Base-by-base conservation (phyloP, 2,329 filamentous ascomycete species). In the Fusarium subtropicale region DNA sequence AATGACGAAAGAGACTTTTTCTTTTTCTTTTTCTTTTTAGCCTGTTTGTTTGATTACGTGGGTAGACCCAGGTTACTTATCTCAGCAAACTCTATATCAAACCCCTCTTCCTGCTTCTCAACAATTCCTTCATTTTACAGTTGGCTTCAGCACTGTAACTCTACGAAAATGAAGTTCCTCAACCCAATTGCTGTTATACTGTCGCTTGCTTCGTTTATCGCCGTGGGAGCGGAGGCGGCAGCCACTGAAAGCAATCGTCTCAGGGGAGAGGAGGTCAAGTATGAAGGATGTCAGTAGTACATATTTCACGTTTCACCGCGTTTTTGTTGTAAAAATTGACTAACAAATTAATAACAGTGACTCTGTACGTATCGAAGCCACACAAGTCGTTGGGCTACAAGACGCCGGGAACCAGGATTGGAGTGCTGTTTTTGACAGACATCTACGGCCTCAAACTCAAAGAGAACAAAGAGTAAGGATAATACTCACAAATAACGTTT, bases 361-460 rank as follows among this genome's bases (percentile, higher is more conserved):
- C 31, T 5, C 18, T 68, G 1, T 68, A 68, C 38, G 50, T 68
- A 2, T 51, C 64, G 7, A 68, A 65, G 15, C 65, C 65, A 1
- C 38, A 45, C 1, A 45, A 28, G 12, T 55, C 34, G 10, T 7
- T 61, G 3, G 63, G 61, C 2, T 31, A 55, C 9, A 52, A 52
- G 3, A 64, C 33, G 18, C 59, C 48, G 1, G 60, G 60, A 0
- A 65, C 41, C 5, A 44, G 33, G 10, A 55, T 45, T 5, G 67
- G 62, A 6, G 67, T 70, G 5, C 24, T 70, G 26, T 36, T 68
- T 18, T 30, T 71, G n/a, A 68, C 68, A 3, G 68, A 71, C 33
- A 31, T 71, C 12, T 71, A 46, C 3, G 68, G 68, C 2, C 45
- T 70, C 6, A 31, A 53, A 5, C 12, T 71, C 2, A 38, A 45